phyloP scores from a whole-genome alignment of 148 eudicot species.

The Rheum nobile region DNA sequence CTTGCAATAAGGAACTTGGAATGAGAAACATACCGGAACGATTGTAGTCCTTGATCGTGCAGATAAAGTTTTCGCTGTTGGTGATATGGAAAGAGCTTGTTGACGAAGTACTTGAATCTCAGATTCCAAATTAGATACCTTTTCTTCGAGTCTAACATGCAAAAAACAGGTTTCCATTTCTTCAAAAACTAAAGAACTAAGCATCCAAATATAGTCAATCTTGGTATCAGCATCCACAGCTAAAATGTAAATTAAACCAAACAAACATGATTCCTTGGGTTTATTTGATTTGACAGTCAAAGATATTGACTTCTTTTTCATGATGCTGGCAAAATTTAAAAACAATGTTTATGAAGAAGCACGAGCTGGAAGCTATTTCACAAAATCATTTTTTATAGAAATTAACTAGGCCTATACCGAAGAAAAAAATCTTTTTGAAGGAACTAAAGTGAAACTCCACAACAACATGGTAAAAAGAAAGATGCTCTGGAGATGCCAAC shows the following conservation, averaged over 20 bases:
- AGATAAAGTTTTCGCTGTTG: conserved; percentile 29
- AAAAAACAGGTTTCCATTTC: conserved; percentile 4
- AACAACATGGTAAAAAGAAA: not conserved
- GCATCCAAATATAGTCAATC: not conserved
- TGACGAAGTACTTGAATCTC: conserved; percentile 97
- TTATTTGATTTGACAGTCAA: not conserved
- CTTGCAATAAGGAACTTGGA: not conserved
- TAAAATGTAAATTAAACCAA: not conserved
- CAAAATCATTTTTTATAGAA: not conserved
- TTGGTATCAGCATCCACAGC: not conserved
- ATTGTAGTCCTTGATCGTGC: conserved; percentile 30
- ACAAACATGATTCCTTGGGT: not conserved
- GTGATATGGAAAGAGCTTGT: conserved; percentile 76
- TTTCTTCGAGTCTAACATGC: conserved; percentile 59
- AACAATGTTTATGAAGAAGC: not conserved
- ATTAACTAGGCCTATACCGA: not conserved
- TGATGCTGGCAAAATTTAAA: not conserved
- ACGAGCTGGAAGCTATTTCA: not conserved
- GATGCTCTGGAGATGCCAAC: conserved; percentile 21
- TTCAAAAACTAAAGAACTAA: not conserved
- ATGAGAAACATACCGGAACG: conserved; percentile 23
- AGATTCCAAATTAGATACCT: conserved; percentile 76
- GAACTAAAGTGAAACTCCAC: not conserved
- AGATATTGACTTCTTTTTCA: not conserved
- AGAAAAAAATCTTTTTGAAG: not conserved